Conservation (phyloP, 139 green algal genomes). For the Chlamydomonas incerta region DNA sequence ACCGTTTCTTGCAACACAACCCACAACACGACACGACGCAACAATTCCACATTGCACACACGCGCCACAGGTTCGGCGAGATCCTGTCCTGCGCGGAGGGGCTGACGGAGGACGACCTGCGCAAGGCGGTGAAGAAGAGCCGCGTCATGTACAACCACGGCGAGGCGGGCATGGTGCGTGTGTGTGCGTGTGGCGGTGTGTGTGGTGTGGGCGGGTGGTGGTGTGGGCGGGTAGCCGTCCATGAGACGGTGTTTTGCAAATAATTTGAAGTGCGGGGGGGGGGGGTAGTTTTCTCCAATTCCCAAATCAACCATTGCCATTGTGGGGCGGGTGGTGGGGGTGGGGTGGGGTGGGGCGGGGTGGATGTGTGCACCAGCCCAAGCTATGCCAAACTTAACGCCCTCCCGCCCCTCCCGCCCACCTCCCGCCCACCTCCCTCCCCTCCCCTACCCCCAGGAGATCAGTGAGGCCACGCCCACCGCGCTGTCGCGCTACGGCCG, state of each 20-base stretch:
- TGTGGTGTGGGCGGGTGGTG: neutral
- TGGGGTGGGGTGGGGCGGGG: too few species aligned
- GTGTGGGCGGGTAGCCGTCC: too few species aligned
- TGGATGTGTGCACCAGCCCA: too few species aligned
- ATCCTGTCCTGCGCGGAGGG: conserved; percentile 74
- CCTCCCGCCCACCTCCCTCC: neutral
- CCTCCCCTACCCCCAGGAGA: conserved; percentile 19
- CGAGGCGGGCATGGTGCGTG: neutral
- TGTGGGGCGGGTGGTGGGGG: too few species aligned
- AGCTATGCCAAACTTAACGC: neutral
- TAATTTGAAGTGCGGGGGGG: too few species aligned
- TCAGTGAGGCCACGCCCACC: conserved; percentile 33
- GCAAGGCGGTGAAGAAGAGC: conserved; percentile 73
- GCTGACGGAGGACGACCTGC: conserved; percentile 74
- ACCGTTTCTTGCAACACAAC: too few species aligned
- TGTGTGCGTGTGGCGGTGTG: neutral
- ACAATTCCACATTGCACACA: too few species aligned
- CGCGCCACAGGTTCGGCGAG: conserved; percentile 80
- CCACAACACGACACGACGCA: too few species aligned
- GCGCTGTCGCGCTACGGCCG: conserved; percentile 88
- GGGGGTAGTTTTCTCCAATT: too few species aligned
- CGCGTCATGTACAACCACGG: conserved; percentile 68
- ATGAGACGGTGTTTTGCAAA: too few species aligned
- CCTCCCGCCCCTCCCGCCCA: neutral
- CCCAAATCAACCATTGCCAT: too few species aligned